Percentiles rank a stretch among this genome's conserved stretches.
These are phyloP conservation scores for Prorocentrum cordatum DNA, from an alignment of 169 alveolate species.

Conservation along the genomic window DNA sequence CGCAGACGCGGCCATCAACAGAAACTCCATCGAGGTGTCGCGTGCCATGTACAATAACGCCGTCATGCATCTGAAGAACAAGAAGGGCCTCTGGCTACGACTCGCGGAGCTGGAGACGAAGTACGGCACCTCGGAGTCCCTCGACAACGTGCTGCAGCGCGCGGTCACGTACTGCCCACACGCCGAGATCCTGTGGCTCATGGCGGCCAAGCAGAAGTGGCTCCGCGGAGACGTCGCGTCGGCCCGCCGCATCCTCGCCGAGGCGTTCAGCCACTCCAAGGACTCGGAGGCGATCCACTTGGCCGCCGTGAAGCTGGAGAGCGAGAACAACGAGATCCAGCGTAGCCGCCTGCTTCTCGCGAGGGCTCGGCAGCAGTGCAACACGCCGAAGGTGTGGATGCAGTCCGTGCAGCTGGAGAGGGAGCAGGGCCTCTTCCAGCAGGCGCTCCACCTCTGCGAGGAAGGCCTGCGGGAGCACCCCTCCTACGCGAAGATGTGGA, in stretches of 20 bases:
- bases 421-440: conserved; percentile 74
- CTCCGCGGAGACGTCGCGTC: conserved; percentile 82
- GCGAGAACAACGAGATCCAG: conserved; percentile 85
- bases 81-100: conserved; percentile 87
- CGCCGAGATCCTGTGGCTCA: conserved; percentile 87
- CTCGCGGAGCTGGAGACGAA: conserved; percentile 91
- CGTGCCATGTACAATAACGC: conserved; percentile 76
- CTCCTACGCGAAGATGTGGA: too few relatives aligned
- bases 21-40: conserved; percentile 70
- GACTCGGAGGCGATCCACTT: conserved; percentile 84
- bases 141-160: conserved; percentile 73
- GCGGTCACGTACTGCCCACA: conserved; percentile 87
- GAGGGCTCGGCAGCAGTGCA: too few relatives aligned
- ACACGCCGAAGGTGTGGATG: too few relatives aligned
- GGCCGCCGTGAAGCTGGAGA: conserved; percentile 86
- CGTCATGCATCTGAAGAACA: conserved; percentile 73
- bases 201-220: conserved; percentile 89
- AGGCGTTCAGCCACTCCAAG: conserved; percentile 81
- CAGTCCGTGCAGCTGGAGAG: conserved; percentile 88
- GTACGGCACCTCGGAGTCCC: conserved; percentile 82
- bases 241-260: conserved; percentile 84
- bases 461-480: conserved; percentile 55
- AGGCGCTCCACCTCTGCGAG: conserved; percentile 59
- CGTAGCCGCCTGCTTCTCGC: conserved; percentile 88
- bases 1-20: conserved; percentile 70